phyloP scores from a whole-genome alignment of 164 flowering plant species.

The Aristolochia contorta region DNA sequence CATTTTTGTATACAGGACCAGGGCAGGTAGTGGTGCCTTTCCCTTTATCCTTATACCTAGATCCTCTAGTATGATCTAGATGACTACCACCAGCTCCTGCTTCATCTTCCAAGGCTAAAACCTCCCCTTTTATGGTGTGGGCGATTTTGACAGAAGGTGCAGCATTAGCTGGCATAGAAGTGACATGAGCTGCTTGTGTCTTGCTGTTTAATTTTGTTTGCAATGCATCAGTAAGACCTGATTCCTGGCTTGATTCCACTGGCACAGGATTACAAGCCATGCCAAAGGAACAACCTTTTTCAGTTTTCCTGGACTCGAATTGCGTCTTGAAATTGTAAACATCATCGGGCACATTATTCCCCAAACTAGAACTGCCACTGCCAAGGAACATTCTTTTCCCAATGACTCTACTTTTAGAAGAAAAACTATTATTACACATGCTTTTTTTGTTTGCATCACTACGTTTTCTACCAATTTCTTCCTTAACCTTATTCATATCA shows the following conservation, averaged over 20 bases:
- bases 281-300: conserved; percentile 11
- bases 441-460: conserved; percentile 3
- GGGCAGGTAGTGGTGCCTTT: conserved; percentile 12
- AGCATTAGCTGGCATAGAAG: conserved; percentile 7
- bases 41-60: background rate
- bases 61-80: background rate
- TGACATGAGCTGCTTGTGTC: background rate
- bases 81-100: background rate
- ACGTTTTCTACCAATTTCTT: conserved; percentile 5
- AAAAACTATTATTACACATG: background rate
- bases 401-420: conserved; percentile 1
- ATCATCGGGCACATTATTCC: conserved; percentile 13
- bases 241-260: conserved; percentile 16
- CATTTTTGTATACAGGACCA: conserved; percentile 13
- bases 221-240: background rate
- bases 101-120: conserved; percentile 11
- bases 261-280: conserved; percentile 2
- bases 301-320: conserved; percentile 1
- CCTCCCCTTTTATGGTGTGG: conserved; percentile 19
- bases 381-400: conserved; percentile 4
- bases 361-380: conserved; percentile 11
- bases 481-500: conserved; percentile 5
- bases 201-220: background rate
- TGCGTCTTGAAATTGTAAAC: background rate
- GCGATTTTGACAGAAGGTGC: conserved; percentile 6